Evolutionary conservation across 441 rosid species (phyloP).

Genomic region (Daphne laureola): DNA sequence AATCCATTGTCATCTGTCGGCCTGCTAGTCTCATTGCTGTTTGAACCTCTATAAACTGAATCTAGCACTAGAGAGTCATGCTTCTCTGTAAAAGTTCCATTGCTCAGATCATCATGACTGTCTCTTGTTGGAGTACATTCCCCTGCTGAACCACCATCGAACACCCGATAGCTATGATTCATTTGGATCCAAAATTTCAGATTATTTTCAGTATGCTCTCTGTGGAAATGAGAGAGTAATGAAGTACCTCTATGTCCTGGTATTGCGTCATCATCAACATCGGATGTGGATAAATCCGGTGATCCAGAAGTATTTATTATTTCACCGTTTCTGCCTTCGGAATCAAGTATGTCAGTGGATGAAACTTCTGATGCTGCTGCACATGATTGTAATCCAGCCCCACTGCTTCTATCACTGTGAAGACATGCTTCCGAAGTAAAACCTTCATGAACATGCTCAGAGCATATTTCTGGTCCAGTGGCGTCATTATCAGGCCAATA

Average conservation of each 20-base stretch:
- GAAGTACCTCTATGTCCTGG: conserved; percentile 12
- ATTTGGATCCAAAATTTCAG: conserved; percentile 11
- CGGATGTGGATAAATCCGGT: conserved; percentile 14
- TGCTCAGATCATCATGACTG: conserved; percentile 6
- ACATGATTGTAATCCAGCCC: conserved; percentile 14
- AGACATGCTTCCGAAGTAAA: conserved; percentile 17
- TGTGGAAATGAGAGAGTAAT: conserved; percentile 6
- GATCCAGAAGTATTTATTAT: conserved; percentile 10
- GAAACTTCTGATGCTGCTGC: conserved; percentile 23
- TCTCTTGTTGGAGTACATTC: conserved; percentile 8
- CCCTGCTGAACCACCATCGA: conserved; percentile 12
- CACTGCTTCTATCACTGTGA: conserved; percentile 12
- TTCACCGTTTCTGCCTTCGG: conserved; percentile 13
- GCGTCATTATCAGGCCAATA: conserved; percentile 16
- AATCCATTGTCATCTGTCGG: conserved; percentile 12
- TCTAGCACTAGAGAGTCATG: conserved; percentile 19
- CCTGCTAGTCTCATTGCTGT: conserved; percentile 15
- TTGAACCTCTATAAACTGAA: conserved; percentile 24
- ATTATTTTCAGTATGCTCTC: conserved; percentile 7
- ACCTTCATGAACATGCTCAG: conserved; percentile 15
- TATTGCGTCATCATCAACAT: conserved; percentile 11
- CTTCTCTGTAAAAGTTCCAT: conserved; percentile 15
- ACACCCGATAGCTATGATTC: conserved; percentile 9
- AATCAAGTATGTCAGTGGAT: conserved; percentile 14
- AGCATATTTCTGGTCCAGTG: conserved; percentile 19